Base-by-base conservation (phyloP, 2,329 filamentous ascomycete species). In the Hypomyces perniciosus region DNA sequence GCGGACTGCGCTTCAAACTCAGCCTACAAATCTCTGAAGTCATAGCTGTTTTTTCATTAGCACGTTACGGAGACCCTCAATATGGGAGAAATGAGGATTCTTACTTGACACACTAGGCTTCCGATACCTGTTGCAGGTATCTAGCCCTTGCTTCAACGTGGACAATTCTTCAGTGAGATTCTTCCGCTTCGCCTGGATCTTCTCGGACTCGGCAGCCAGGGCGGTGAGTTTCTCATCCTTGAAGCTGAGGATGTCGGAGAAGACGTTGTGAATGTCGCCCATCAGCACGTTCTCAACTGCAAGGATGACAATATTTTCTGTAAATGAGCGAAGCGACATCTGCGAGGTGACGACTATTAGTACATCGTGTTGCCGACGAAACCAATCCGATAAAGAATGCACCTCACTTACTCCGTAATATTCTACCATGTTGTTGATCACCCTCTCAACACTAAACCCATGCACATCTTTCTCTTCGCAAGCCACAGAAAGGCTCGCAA, bases 151-250 rank as follows among this genome's bases (percentile, higher is more conserved):
- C 20, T 48, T 41, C 13, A 54, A 28, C 7, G 42, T 40, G 1
- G 28, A 29, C 9, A 52, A 28, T 34, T 54, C 50, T 9, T 12
- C 27, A n/a, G 30, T 6, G 2, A 54, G 53, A 13, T 54, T 40
- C n/a, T 31, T 27, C 28, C 53, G 48, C 55, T 44, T 44, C 13
- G 39, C 40, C n/a, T 51, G 44, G 4, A 61, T 45, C 2, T 63
- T 61, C 6, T 63, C 59, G 0, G 66, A 61, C 55, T 71, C 68
- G 2, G 63, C 58, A 0, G 63, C 67, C 2, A 71, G 52, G 40
- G 62, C 55, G 4, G 40, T 20, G 6, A 71, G 41, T 7, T 54
- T 53, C 1, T 62, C 58, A 2, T 57, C 33, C 33, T 34, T 12
- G 12, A 34, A 34, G 33, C 33, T 34, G 33, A 34, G 33, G 12